Evolutionary conservation across 495 filamentous ascomycete genomes (phyloP).

Genomic region (Penicillium soppii): DNA sequence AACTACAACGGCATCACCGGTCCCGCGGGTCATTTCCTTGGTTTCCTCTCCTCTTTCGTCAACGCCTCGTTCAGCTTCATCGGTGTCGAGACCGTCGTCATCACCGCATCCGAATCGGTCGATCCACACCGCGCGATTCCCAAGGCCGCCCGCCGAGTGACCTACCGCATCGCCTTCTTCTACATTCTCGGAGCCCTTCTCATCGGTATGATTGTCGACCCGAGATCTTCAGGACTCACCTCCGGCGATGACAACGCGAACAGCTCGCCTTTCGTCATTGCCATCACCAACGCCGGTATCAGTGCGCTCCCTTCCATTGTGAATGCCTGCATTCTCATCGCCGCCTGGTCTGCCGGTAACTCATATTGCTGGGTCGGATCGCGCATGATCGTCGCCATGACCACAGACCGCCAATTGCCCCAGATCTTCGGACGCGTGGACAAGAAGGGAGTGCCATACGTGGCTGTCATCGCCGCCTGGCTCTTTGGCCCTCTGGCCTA

Average conservation of each 20-base stretch:
- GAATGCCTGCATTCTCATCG: conserved; percentile 71
- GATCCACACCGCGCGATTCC: conserved; percentile 77
- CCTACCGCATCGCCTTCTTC: conserved; percentile 84
- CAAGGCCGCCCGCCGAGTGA: conserved; percentile 76
- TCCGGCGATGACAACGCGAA: conserved; percentile 42
- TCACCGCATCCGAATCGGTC: conserved; percentile 80
- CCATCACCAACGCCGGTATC: conserved; percentile 60
- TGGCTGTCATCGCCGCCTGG: conserved; percentile 32
- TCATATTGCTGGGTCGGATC: conserved; percentile 39
- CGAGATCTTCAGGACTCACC: conserved; percentile 53
- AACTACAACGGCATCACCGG: conserved; percentile 36
- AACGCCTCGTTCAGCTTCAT: conserved; percentile 54
- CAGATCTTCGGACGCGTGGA: conserved; percentile 33
- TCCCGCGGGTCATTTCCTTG: conserved; percentile 41
- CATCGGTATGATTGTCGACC: conserved; percentile 51
- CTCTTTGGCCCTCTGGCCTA: conserved; percentile 33
- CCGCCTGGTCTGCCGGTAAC: conserved; percentile 70
- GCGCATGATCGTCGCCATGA: conserved; percentile 39
- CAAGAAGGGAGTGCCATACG: conserved; percentile 36
- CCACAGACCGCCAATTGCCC: conserved; percentile 35
- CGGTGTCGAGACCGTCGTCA: conserved; percentile 68
- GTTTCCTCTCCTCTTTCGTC: conserved; percentile 45
- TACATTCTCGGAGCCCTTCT: conserved; percentile 60
- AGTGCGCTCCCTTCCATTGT: conserved; percentile 70
- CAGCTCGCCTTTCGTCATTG: conserved; percentile 58